phyloP scores from a whole-genome alignment of 192 early-diverging fungal species.

The Spizellomyces punctatus region DNA sequence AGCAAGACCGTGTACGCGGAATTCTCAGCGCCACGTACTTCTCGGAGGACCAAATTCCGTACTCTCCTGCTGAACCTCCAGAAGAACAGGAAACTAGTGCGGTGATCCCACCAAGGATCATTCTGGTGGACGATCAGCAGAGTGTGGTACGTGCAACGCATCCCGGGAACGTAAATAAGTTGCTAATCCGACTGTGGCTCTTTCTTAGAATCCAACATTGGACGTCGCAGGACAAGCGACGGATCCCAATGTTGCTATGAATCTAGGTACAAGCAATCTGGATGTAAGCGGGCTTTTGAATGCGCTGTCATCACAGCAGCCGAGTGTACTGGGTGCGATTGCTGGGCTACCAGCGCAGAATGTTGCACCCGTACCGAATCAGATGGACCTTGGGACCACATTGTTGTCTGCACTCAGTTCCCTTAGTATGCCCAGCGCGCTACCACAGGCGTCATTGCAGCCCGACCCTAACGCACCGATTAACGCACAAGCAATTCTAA shows the following conservation, averaged over 20 bases:
- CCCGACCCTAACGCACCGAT: neutral
- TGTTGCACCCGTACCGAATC: too few species aligned
- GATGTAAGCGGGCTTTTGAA: neutral
- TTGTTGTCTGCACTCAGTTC: neutral
- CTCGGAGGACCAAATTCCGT: constrained; percentile 27
- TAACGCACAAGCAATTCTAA: neutral
- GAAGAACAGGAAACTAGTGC: neutral
- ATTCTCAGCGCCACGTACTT: constrained; percentile 17
- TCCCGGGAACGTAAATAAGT: constrained; percentile 1
- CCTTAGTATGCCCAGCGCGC: too few species aligned
- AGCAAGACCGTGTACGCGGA: constrained; percentile 24
- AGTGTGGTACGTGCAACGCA: neutral
- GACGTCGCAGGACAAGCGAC: neutral
- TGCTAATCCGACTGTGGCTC: neutral
- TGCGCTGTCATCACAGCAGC: neutral
- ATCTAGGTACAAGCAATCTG: neutral
- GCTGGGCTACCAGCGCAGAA: neutral
- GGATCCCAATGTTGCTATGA: neutral
- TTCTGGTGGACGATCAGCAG: constrained; percentile 12
- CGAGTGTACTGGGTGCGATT: neutral
- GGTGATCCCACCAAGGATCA: neutral
- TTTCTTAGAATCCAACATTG: neutral
- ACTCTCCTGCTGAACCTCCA: constrained; percentile 24
- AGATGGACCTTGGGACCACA: neutral
- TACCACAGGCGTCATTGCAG: neutral